Conservation (phyloP, 2,329 filamentous ascomycete species). For the Aulographum hederae region DNA sequence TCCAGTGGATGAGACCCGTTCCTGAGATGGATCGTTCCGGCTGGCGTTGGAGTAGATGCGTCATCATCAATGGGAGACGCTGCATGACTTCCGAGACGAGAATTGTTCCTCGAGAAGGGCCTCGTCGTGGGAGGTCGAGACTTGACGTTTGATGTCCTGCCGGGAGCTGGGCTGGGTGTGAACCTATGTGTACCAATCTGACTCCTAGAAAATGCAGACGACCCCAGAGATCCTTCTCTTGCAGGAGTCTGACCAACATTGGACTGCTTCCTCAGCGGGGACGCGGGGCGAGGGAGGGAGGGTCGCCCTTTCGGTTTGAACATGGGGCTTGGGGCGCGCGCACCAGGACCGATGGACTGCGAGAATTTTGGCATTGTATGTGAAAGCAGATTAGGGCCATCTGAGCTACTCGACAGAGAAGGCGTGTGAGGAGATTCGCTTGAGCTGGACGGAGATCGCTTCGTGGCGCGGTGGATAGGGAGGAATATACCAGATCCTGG, state of each 20-base stretch:
- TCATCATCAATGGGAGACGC: slow-evolving; percentile 21
- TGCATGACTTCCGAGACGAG: slow-evolving; percentile 23
- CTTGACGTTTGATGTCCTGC: slow-evolving; percentile 38
- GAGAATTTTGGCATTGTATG: slow-evolving; percentile 64
- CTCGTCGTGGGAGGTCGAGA: slow-evolving; percentile 20
- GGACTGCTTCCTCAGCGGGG: slow-evolving; percentile 54
- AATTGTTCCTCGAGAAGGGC: slow-evolving; percentile 28
- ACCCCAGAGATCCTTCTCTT: slow-evolving; percentile 36
- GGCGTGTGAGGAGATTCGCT: slow-evolving; percentile 47
- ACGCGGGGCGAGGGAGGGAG: slow-evolving; percentile 76
- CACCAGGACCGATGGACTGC: slow-evolving; percentile 63
- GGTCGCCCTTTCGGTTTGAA: slow-evolving; percentile 52
- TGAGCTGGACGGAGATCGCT: slow-evolving; percentile 40
- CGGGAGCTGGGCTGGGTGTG: slow-evolving; percentile 40
- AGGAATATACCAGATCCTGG: slow-evolving; percentile 86
- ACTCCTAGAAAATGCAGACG: slow-evolving; percentile 37
- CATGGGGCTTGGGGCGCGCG: slow-evolving; percentile 49
- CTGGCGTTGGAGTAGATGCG: slow-evolving; percentile 9
- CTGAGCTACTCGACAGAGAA: slow-evolving; percentile 19
- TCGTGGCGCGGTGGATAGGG: slow-evolving; percentile 62
- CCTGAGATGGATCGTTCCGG: slow-evolving; percentile 2
- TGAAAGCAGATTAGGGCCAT: too few relatives aligned
- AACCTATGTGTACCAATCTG: slow-evolving; percentile 34
- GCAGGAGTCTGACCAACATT: slow-evolving; percentile 35
- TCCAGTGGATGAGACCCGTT: slow-evolving; percentile 9